Base-by-base conservation (phyloP, 257 asterid species). In the Haberlea rhodopensis region DNA sequence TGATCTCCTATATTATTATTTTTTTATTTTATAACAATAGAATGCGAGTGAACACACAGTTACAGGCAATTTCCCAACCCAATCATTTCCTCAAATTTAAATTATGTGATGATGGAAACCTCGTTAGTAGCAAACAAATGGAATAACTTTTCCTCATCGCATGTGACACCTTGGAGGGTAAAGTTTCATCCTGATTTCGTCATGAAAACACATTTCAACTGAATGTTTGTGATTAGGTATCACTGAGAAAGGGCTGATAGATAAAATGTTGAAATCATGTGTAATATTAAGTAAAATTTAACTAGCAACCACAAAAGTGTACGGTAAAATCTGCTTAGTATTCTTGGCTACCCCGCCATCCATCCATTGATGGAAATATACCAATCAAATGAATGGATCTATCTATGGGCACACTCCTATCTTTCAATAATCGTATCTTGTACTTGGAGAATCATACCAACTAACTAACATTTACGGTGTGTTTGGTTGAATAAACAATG, bases 161-260 rank as follows among this genome's bases (percentile, higher is more conserved):
- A 77, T 55, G 15, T 65, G 79, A 75, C 70, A 60, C 71, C 80
- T 66, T 67, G 53, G 72, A 63, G 74, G 74, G 66, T 52, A 77
- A 75, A 67, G 67, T 70, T 43, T 66, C 26, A n/a, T 71, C 78
- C 77, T 71, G 63, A 48, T 67, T 65, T 80, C 62, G 57, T 75
- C 65, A 70, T 71, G 66, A 69, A 60, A 75, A 73, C 71, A 72
- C 58, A 66, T 62, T 31, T 70, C 66, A 74, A 72, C 81, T 27
- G 57, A 68, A 71, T 62, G 60, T 24, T 22, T 15, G 31, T 46
- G 67, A 72, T 29, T 53, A 57, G 66, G 63, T 19, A 73, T 53
- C 58, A 76, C 57, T 57, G 77, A 70, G 75, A 70, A n/a, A 78
- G 68, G 65, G 67, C 64, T 70, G 73, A 65, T 37, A 60, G 57